phyloP scores from a whole-genome alignment of 2,329 filamentous ascomycete genomes.

The Penicillium sp. region DNA sequence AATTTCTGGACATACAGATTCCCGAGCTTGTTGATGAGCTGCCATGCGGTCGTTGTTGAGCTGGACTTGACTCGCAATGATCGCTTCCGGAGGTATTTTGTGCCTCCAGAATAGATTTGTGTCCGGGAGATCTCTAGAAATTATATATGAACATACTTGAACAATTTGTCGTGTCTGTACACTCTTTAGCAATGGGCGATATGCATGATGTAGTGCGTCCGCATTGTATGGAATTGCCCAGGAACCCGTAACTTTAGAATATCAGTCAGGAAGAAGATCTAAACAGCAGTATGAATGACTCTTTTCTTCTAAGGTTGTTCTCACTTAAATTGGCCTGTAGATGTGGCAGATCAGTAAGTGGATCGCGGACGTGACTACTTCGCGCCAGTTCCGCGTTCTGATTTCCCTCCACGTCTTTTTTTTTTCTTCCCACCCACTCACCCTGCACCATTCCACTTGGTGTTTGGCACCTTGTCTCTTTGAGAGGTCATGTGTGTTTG shows the following conservation, averaged over 20 bases:
- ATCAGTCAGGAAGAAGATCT: not conserved
- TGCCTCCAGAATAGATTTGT: conserved; percentile 24
- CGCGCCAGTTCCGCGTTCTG: conserved; percentile 2
- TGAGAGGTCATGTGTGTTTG: not conserved
- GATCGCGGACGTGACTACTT: not conserved
- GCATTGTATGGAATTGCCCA: not conserved
- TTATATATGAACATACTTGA: not conserved
- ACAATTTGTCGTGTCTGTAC: not conserved
- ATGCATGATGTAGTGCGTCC: not conserved
- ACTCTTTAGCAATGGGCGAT: not conserved
- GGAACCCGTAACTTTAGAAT: not conserved
- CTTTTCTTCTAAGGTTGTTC: not conserved
- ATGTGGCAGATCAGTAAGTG: conserved; percentile 1
- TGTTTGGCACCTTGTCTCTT: not conserved
- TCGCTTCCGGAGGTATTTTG: conserved; percentile 39
- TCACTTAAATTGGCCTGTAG: not conserved
- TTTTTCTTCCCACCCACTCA: not conserved
- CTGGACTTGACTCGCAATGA: conserved; percentile 47
- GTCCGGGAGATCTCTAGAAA: not conserved
- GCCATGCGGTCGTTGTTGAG: conserved; percentile 64
- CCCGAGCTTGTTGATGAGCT: conserved; percentile 66
- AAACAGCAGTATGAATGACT: not conserved
- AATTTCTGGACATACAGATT: conserved; percentile 75
- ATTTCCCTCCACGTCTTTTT: not conserved
- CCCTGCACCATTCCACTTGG: not conserved